These are phyloP conservation scores for Botrytis squamosa DNA, from an alignment of 2,329 filamentous ascomycete species.

Conservation along the genomic window DNA sequence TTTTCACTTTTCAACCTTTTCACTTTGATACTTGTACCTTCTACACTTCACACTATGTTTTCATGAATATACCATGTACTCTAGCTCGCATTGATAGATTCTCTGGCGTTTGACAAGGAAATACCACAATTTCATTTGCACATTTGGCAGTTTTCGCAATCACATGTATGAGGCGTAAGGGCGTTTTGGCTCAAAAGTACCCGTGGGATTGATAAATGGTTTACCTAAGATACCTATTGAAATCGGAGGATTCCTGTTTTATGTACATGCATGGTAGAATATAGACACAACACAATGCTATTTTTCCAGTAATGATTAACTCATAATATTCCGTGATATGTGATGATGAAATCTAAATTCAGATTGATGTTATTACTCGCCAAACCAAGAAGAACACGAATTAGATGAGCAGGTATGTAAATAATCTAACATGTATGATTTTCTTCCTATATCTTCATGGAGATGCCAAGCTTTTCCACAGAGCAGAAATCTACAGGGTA, in stretches of 20 bases:
- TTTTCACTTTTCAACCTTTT: background rate
- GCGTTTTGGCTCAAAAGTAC: background rate
- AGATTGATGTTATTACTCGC: background rate
- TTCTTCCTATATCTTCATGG: background rate
- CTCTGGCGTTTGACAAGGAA: slow-evolving; percentile 16
- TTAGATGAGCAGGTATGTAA: background rate
- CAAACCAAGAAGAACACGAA: background rate
- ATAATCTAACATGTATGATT: background rate
- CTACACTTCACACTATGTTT: slow-evolving; percentile 1
- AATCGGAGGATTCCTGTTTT: background rate
- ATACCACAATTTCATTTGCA: slow-evolving; percentile 20
- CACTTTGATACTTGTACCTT: background rate
- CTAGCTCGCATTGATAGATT: slow-evolving; percentile 1
- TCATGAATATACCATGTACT: slow-evolving; percentile 8
- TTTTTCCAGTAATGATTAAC: background rate
- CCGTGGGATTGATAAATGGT: background rate
- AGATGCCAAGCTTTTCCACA: slow-evolving; percentile 1
- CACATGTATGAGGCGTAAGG: background rate
- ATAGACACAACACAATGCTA: background rate
- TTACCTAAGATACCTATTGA: background rate
- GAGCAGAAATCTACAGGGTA: background rate
- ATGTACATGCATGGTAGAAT: background rate
- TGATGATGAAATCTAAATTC: background rate
- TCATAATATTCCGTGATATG: background rate
- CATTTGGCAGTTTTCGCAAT: background rate